Evolutionary conservation across 2,329 filamentous ascomycete species (phyloP), one percentile per base, ranked within the genome.

Genomic region (Xylaria digitata): DNA sequence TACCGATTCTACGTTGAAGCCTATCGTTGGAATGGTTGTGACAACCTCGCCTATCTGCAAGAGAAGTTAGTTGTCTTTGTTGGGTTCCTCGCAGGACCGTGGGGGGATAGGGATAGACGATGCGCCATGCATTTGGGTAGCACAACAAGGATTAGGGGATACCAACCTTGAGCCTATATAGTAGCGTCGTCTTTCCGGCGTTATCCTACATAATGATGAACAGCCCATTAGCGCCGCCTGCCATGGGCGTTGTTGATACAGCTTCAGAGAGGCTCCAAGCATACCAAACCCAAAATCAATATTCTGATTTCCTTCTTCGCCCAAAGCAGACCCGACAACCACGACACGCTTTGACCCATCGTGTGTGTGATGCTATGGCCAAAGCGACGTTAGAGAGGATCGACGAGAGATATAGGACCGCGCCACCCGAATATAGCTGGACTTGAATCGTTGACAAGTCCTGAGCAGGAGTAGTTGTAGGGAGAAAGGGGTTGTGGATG

Each of bases 1-100:
- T 71, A 99, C 96, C 23, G 94, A 97, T 82, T 99, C 96, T 75
- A 99, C 96, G 80, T 99, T 99, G 86, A 99, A 99, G 68, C 96
- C 96, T 80, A 99, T 98, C 61, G 96, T 99, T 21, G 96, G 96
- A 86, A 98, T 98, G 75, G 96, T 99, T 69, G 96, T 98, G 73
- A 99, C 96, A 50, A 99, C 96, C 80, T 99, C 96, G 78, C 96
- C 96, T 78, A 99, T 97, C 93, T 97, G 78, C 68, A 66, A 26
- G 34, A 6, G 17, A 59, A 19, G 53, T 70, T 23, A 69, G 60
- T 53, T 60, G 37, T 15, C 37, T 69, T 58, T 66, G 63, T 67
- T 37, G 45, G 63, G 59, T 67, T 32, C 19, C 7, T 30, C 11
- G 43, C 11, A 15, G 45, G 17, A 19, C 30, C 30, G 13, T 30